A percentile compares a stretch with the other conserved stretches of the same genome.
phyloP scores from a whole-genome alignment of 1,139 yeast genomes.

The Hyphopichia khmerensis region DNA sequence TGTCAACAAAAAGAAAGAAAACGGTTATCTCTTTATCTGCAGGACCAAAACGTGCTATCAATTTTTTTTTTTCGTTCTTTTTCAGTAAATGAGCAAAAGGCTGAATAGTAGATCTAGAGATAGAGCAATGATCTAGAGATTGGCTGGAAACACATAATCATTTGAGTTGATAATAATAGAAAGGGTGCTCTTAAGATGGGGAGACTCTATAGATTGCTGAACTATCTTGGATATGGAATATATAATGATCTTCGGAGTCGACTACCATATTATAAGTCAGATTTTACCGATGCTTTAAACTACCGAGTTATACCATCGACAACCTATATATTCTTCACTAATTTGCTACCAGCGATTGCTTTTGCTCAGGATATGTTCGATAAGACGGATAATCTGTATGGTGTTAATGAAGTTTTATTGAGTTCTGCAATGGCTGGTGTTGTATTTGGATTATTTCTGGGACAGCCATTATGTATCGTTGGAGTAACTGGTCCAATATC shows the following conservation, averaged over 20 bases:
- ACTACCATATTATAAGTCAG: constrained; percentile 69
- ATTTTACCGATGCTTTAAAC: constrained; percentile 79
- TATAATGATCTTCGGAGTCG: constrained; percentile 53
- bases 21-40: background rate
- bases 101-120: background rate
- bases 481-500: constrained; percentile 97
- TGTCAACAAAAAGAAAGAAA: no score
- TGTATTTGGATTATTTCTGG: constrained; percentile 79
- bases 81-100: background rate
- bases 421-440: constrained; percentile 88
- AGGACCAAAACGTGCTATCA: background rate
- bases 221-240: constrained; percentile 54
- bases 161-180: no score
- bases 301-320: constrained; percentile 90
- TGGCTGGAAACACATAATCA: background rate
- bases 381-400: constrained; percentile 80
- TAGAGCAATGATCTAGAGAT: background rate
- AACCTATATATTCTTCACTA: constrained; percentile 81
- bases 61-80: background rate
- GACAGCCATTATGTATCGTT: constrained; percentile 94
- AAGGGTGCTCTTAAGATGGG: background rate
- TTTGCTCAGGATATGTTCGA: constrained; percentile 98
- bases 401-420: constrained; percentile 84
- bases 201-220: constrained; percentile 4
- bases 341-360: constrained; percentile 88